These are phyloP conservation scores for Nicotiana knightiana DNA, from an alignment of 257 asterid species.

Conservation along the genomic window DNA sequence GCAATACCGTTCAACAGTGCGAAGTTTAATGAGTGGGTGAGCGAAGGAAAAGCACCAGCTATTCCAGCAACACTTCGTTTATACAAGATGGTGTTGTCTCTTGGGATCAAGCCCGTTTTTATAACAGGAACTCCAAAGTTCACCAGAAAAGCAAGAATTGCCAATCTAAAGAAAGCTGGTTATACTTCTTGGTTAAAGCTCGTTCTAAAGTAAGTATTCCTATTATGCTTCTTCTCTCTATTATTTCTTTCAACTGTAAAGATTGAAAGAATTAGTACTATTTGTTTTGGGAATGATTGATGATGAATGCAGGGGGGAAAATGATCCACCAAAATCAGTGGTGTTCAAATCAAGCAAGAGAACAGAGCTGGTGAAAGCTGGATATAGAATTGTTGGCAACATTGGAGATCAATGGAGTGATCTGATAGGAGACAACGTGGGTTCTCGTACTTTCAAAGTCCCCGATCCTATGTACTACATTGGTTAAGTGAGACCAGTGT, in stretches of 20 bases:
- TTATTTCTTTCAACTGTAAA: not conserved
- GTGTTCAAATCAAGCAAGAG: slow-evolving; percentile 29
- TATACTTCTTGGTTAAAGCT: slow-evolving; percentile 16
- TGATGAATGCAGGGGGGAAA: slow-evolving; percentile 17
- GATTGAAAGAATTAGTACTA: too few relatives aligned
- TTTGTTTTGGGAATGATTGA: not conserved
- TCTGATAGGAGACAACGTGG: slow-evolving; percentile 20
- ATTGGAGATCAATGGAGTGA: slow-evolving; percentile 39
- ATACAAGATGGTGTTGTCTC: slow-evolving; percentile 22
- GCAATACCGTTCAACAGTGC: slow-evolving; percentile 32
- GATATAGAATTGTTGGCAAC: slow-evolving; percentile 32
- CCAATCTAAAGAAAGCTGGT: slow-evolving; percentile 36
- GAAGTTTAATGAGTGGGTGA: slow-evolving; percentile 32
- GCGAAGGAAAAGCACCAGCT: slow-evolving; percentile 38
- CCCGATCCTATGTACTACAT: slow-evolving; percentile 32
- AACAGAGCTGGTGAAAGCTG: slow-evolving; percentile 16
- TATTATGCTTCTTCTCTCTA: not conserved
- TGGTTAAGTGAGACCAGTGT: not conserved
- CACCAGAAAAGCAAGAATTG: slow-evolving; percentile 7
- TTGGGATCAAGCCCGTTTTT: slow-evolving; percentile 33
- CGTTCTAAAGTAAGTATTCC: slow-evolving; percentile 17
- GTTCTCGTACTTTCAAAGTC: slow-evolving; percentile 29
- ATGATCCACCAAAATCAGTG: slow-evolving; percentile 11
- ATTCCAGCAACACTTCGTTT: slow-evolving; percentile 29
- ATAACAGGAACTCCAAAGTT: slow-evolving; percentile 29